A percentile compares a stretch with the other conserved stretches of the same genome.
phyloP scores from a whole-genome alignment of 768 basidiomycete genomes.

The Phylloporus sp. region DNA sequence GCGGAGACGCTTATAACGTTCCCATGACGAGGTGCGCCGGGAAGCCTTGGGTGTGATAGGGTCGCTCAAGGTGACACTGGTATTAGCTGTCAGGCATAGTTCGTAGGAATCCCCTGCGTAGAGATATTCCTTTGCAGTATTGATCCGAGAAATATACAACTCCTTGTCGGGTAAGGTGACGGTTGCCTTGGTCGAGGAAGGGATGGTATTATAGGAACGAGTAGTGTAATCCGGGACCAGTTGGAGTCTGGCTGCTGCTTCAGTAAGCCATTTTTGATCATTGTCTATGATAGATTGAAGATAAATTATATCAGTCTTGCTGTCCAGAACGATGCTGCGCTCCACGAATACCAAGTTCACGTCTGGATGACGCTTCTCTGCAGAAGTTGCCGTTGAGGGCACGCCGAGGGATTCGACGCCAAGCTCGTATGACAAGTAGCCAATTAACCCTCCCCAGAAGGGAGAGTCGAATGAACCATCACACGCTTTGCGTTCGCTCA shows the following conservation, averaged over 20 bases:
- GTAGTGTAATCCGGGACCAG: conserved; percentile 10
- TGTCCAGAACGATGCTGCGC: conserved; percentile 69
- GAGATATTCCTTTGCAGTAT: conserved; percentile 65
- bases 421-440: conserved; percentile 75
- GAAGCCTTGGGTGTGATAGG: conserved; percentile 14
- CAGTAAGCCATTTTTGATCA: conserved; percentile 58
- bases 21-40: conserved; percentile 49
- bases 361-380: conserved; percentile 53
- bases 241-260: conserved; percentile 30
- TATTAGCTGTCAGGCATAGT: conserved; percentile 80
- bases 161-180: conserved; percentile 54
- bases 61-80: conserved; percentile 48
- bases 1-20: conserved; percentile 67
- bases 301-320: conserved; percentile 42
- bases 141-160: conserved; percentile 64
- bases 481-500: conserved; percentile 45
- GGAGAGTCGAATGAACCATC: conserved; percentile 53
- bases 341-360: conserved; percentile 75
- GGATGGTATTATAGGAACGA: conserved; percentile 8
- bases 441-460: conserved; percentile 82
- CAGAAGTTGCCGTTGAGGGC: conserved; percentile 29
- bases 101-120: conserved; percentile 89
- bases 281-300: conserved; percentile 60
- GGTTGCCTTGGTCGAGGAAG: conserved; percentile 29
- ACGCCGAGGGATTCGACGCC: conserved; percentile 56